phyloP scores from a whole-genome alignment of 2,329 filamentous ascomycete species.

The Emmonsia crescens region DNA sequence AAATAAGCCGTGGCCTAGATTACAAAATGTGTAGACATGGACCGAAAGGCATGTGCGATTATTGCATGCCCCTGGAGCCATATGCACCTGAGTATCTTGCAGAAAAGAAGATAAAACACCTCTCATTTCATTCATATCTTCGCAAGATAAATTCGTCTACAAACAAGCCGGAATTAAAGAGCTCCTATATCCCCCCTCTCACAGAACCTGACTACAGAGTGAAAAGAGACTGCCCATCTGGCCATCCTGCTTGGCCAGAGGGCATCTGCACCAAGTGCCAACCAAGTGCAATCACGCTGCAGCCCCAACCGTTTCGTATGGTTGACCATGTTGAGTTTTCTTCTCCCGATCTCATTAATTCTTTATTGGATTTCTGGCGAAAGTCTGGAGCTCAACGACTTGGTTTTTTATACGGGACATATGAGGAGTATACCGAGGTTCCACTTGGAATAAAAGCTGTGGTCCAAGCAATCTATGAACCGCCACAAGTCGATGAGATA shows the following conservation, averaged over 20 bases:
- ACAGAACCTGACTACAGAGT: constrained; percentile 90
- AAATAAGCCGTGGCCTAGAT: constrained; percentile 67
- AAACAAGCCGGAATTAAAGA: constrained; percentile 88
- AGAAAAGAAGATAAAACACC: constrained; percentile 97
- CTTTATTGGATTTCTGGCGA: constrained; percentile 87
- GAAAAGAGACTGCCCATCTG: constrained; percentile 76
- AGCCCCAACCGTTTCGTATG: constrained; percentile 90
- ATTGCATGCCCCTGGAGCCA: constrained; percentile 93
- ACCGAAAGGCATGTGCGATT: constrained; percentile 97
- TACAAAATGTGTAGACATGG: constrained; percentile 88
- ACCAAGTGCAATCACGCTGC: constrained; percentile 88
- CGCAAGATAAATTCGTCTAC: constrained; percentile 92
- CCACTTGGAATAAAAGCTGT: constrained; percentile 90
- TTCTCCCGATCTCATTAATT: constrained; percentile 70
- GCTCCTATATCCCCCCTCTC: constrained; percentile 90
- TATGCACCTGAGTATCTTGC: constrained; percentile 80
- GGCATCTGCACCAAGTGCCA: constrained; percentile 98
- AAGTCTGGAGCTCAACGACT: constrained; percentile 72
- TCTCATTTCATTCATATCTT: constrained; percentile 89
- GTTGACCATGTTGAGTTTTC: constrained; percentile 98
- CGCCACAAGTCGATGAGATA: constrained; percentile 76
- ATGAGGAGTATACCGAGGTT: constrained; percentile 82
- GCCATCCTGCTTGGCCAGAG: constrained; percentile 86
- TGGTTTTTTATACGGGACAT: constrained; percentile 83
- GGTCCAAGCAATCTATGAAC: constrained; percentile 94